A percentile compares a stretch with the other conserved stretches of the same genome.
phyloP scores from a whole-genome alignment of 306 rosid genomes.

The Luffa aegyptiaca region DNA sequence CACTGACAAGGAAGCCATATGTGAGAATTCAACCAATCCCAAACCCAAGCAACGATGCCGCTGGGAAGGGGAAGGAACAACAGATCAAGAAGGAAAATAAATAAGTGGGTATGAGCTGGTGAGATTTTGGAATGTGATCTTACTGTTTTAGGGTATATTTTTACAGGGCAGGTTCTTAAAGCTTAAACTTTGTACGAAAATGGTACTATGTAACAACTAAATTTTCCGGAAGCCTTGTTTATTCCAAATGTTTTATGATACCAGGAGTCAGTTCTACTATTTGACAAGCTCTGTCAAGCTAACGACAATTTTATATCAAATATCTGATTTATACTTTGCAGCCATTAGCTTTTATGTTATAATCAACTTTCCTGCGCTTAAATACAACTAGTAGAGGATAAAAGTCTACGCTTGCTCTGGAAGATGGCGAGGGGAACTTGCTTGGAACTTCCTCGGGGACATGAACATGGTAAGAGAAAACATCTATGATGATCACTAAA shows the following conservation, averaged over 20 bases:
- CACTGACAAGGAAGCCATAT: conserved; percentile 73
- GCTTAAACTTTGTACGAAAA: background rate
- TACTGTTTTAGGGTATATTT: background rate
- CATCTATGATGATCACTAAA: background rate
- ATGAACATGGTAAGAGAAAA: background rate
- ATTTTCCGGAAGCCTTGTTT: background rate
- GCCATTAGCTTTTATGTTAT: background rate
- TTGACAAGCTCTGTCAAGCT: background rate
- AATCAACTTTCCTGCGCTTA: background rate
- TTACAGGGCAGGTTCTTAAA: background rate
- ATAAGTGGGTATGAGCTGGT: background rate
- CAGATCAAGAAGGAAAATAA: conserved; percentile 27
- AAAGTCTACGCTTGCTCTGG: background rate
- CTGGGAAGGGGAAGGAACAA: conserved; percentile 23
- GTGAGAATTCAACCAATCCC: conserved; percentile 77
- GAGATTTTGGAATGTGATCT: background rate
- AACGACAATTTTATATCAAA: background rate
- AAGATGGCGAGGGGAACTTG: background rate
- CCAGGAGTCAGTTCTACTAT: background rate
- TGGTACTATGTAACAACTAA: background rate
- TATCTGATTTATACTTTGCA: background rate
- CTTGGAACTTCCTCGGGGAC: background rate
- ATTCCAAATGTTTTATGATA: background rate
- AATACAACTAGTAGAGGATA: background rate
- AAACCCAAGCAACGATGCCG: conserved; percentile 16